Conservation (phyloP, 805 yeast species). For the Grigorovia humatica region DNA sequence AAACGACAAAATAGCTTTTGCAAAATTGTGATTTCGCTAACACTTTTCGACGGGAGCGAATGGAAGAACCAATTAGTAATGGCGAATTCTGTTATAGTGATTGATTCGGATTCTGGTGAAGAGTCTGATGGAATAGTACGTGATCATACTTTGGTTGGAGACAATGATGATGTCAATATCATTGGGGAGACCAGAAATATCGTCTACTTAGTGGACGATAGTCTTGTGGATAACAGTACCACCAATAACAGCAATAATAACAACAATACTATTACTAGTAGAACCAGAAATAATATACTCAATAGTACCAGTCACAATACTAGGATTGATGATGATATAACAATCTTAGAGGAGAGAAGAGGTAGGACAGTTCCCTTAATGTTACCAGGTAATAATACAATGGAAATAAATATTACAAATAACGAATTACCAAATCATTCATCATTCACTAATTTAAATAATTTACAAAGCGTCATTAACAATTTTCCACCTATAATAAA, state of each 20-base stretch:
- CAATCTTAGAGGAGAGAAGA: constrained; percentile 24
- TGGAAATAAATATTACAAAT: constrained; percentile 14
- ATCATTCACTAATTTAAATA: constrained; percentile 7
- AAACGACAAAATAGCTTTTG: too few species aligned
- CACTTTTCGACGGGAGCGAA: neutral
- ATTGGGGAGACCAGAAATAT: constrained; percentile 10
- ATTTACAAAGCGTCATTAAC: too few species aligned
- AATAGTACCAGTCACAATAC: constrained; percentile 1
- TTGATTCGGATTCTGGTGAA: neutral
- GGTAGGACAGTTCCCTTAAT: constrained; percentile 8
- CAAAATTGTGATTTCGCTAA: too few species aligned
- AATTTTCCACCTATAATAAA: neutral
- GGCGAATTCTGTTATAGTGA: neutral
- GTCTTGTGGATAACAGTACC: constrained; percentile 12
- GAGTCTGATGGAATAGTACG: constrained; percentile 15
- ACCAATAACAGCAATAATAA: constrained; percentile 3
- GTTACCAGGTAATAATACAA: constrained; percentile 21
- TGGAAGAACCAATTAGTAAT: neutral
- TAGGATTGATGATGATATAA: constrained; percentile 20
- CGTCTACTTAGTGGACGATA: constrained; percentile 18
- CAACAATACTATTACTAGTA: neutral
- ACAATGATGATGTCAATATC: constrained; percentile 17
- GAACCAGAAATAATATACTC: neutral
- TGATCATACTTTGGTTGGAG: constrained; percentile 14
- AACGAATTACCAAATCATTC: constrained; percentile 20